A percentile compares a stretch with the other conserved stretches of the same genome.
Evolutionary conservation across 2,329 filamentous ascomycete species (phyloP).

Genomic region (Epichloe aotearoae): DNA sequence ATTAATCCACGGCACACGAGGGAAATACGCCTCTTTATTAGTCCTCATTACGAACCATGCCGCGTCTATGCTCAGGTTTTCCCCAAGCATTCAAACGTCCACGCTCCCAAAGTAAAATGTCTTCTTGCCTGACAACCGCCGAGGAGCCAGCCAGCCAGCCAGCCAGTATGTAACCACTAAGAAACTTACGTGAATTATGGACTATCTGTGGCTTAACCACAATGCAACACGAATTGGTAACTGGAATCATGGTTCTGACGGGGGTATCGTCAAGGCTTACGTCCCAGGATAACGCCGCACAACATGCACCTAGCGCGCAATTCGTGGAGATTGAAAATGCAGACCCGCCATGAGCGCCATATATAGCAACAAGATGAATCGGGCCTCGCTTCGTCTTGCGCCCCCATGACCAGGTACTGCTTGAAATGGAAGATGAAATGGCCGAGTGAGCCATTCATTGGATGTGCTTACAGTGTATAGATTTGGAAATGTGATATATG

Average conservation of each 20-base stretch:
- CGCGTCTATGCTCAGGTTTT: not conserved
- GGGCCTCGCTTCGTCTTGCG: not conserved
- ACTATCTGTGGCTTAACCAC: not conserved
- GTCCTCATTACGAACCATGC: not conserved
- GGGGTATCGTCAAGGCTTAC: conserved; percentile 6
- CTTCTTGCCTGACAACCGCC: not conserved
- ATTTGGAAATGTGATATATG: not conserved
- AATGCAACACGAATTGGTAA: not conserved
- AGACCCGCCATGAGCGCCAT: not conserved
- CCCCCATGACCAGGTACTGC: not conserved
- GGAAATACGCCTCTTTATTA: not conserved
- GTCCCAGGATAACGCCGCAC: conserved; percentile 2
- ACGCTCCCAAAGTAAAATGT: not conserved
- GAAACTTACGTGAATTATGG: not conserved
- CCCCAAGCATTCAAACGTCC: not conserved
- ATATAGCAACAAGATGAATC: not conserved
- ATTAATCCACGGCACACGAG: not conserved
- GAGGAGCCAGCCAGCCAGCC: not conserved
- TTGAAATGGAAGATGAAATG: not conserved
- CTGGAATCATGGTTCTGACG: not conserved
- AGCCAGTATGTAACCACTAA: not conserved
- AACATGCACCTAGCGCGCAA: not conserved
- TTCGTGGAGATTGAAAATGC: not conserved
- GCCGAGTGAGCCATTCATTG: not conserved
- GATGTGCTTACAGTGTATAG: conserved; percentile 4